phyloP scores from a whole-genome alignment of 116 monocot species.

The Dioscorea cayenensis region DNA sequence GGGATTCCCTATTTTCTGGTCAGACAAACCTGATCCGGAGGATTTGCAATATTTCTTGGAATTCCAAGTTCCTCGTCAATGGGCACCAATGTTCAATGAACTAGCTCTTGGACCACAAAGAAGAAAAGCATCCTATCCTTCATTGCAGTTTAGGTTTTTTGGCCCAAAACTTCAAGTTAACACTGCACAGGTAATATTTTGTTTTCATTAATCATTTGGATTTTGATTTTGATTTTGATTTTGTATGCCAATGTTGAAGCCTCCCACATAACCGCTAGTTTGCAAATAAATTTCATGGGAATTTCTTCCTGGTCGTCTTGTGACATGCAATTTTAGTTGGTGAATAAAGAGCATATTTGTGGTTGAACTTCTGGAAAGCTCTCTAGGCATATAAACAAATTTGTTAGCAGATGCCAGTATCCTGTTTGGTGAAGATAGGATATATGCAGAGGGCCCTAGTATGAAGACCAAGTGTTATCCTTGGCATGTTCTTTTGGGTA shows the following conservation, averaged over 20 bases:
- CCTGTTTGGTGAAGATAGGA: too few species aligned
- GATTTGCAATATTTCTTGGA: slow-evolving; percentile 88
- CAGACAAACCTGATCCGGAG: slow-evolving; percentile 85
- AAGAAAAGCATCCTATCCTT: slow-evolving; percentile 66
- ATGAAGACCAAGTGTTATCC: too few species aligned
- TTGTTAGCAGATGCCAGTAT: too few species aligned
- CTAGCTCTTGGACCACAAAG: slow-evolving; percentile 78
- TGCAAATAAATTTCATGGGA: not conserved
- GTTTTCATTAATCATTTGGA: not conserved
- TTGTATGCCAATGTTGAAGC: not conserved
- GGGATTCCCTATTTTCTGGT: not conserved
- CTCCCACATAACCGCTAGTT: not conserved
- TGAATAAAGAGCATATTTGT: not conserved
- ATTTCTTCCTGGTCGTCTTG: too few species aligned
- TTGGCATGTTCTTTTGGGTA: too few species aligned
- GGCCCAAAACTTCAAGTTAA: slow-evolving; percentile 80
- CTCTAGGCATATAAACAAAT: too few species aligned
- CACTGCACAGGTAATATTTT: slow-evolving; percentile 63
- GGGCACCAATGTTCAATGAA: slow-evolving; percentile 90
- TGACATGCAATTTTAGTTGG: not conserved
- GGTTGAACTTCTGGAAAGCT: not conserved
- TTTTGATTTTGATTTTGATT: too few species aligned
- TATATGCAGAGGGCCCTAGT: too few species aligned
- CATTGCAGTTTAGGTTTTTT: slow-evolving; percentile 69
- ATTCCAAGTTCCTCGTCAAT: slow-evolving; percentile 93